These are phyloP conservation scores for Pythium myriotylum DNA, from an alignment of 352 stramenopile genomes.

Conservation along the genomic window DNA sequence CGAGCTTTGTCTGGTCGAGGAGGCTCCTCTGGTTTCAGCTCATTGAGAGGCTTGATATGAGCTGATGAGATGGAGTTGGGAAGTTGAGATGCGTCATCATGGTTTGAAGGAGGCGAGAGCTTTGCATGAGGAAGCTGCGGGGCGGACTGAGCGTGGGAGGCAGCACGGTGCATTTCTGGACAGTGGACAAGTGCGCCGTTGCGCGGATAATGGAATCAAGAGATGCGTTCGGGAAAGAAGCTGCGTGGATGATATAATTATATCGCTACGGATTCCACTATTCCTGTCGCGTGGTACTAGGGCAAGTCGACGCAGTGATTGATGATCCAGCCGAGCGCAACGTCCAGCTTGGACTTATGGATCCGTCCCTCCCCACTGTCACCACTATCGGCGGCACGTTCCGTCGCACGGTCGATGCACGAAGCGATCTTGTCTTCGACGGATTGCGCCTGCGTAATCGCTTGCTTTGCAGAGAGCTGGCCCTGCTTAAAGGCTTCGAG, in stretches of 20 bases:
- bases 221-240: too few species aligned
- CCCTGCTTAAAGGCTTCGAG: not conserved
- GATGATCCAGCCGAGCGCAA: conserved; percentile 21
- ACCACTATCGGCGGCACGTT: conserved; percentile 1
- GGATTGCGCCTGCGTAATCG: not conserved
- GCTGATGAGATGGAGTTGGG: conserved; percentile 8
- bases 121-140: conserved; percentile 24
- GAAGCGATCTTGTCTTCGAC: not conserved
- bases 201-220: too few species aligned
- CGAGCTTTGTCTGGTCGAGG: not conserved
- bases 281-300: too few species aligned
- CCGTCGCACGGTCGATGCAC: conserved; percentile 21
- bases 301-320: conserved; percentile 3
- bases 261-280: too few species aligned
- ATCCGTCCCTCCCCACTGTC: not conserved
- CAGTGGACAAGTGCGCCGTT: too few species aligned
- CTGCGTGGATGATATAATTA: too few species aligned
- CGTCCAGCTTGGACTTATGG: not conserved
- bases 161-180: not conserved
- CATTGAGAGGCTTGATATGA: too few species aligned
- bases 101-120: not conserved
- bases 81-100: not conserved
- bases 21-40: too few species aligned
- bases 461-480: not conserved
- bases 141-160: conserved; percentile 13